These are phyloP conservation scores for Daldinia sp. DNA, from an alignment of 2,329 filamentous ascomycete genomes.

Conservation along the genomic window DNA sequence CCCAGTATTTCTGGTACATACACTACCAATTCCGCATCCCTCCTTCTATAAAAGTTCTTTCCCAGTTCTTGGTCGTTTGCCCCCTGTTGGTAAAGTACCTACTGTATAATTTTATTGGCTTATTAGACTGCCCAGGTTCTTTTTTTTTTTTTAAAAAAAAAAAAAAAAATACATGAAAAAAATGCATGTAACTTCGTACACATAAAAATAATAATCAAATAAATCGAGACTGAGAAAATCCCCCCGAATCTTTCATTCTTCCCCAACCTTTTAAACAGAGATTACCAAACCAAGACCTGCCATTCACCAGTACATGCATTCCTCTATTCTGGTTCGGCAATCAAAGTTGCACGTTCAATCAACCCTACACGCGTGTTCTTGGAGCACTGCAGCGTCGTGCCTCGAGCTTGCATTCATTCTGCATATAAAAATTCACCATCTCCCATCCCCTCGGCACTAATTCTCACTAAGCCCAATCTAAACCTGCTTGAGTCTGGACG, in stretches of 20 bases:
- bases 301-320: slow-evolving; percentile 37
- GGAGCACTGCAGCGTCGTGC: slow-evolving; percentile 42
- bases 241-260: slow-evolving; percentile 37
- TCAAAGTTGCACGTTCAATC: slow-evolving; percentile 38
- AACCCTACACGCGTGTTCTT: slow-evolving; percentile 37
- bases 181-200: too few relatives aligned
- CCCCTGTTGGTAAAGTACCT: slow-evolving; percentile 28
- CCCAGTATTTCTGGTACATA: slow-evolving; percentile 17
- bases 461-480: slow-evolving; percentile 46
- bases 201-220: slow-evolving; percentile 33
- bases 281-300: slow-evolving; percentile 36
- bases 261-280: slow-evolving; percentile 34
- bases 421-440: slow-evolving; percentile 45
- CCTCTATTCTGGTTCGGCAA: slow-evolving; percentile 39
- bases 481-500: slow-evolving; percentile 39
- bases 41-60: slow-evolving; percentile 9
- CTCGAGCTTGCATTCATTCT: slow-evolving; percentile 43
- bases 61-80: slow-evolving; percentile 22
- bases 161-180: slow-evolving; percentile 7
- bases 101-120: slow-evolving; percentile 24
- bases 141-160: too few relatives aligned
- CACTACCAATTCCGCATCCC: slow-evolving; percentile 18
- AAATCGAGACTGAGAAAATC: slow-evolving; percentile 25
- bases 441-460: slow-evolving; percentile 45
- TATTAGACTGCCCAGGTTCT: too few relatives aligned